Evolutionary conservation across 495 filamentous ascomycete species (phyloP).

Genomic region (Neurospora sp.): DNA sequence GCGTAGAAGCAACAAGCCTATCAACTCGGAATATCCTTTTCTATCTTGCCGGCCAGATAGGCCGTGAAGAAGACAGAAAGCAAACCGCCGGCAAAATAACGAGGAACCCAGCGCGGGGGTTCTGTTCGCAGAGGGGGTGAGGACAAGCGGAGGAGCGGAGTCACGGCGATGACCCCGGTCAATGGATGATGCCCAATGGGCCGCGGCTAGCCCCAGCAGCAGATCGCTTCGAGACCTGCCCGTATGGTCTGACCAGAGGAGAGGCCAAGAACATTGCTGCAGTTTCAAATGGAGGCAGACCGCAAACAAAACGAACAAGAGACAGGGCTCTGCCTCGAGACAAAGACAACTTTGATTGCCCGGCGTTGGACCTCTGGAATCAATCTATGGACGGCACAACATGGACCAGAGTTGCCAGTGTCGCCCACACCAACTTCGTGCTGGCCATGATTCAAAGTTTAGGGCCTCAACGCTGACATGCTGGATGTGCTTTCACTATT

Average conservation of each 20-base stretch:
- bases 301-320: neutral
- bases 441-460: neutral
- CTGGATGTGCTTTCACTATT: neutral
- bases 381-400: neutral
- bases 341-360: neutral
- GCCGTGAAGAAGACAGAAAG: neutral
- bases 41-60: neutral
- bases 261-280: neutral
- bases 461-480: neutral
- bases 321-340: neutral
- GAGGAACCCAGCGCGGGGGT: neutral
- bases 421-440: neutral
- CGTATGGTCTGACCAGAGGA: neutral
- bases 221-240: neutral
- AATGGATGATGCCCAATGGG: neutral
- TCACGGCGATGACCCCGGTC: neutral
- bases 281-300: neutral
- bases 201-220: neutral
- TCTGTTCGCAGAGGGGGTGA: neutral
- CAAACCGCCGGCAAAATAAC: neutral
- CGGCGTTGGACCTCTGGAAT: neutral
- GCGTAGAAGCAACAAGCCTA: neutral
- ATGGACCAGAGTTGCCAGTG: neutral
- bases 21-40: neutral
- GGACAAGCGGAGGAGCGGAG: neutral